Conservation (phyloP, 768 basidiomycete species). For the Naematelia aurantialba region DNA sequence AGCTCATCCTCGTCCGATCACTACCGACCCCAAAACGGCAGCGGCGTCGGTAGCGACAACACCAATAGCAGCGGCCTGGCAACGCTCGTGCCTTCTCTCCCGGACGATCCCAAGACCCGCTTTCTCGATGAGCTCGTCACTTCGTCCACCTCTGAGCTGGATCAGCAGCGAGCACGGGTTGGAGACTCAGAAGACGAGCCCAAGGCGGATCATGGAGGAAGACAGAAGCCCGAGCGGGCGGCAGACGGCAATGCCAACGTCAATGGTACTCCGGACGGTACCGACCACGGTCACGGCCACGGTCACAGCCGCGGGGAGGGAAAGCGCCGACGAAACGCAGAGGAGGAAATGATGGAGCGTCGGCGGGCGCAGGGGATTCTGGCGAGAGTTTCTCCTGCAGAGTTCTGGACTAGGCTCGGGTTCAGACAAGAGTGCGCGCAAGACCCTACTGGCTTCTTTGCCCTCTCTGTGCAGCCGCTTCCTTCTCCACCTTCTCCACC, state of each 20-base stretch:
- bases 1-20: constrained; percentile 7
- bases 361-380: constrained; percentile 54
- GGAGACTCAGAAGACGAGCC: constrained; percentile 35
- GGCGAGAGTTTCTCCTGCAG: constrained; percentile 59
- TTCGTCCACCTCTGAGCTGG: neutral
- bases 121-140: constrained; percentile 83
- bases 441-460: constrained; percentile 91
- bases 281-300: too few species aligned
- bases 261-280: too few species aligned
- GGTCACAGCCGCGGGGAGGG: too few species aligned
- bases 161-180: constrained; percentile 45
- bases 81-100: constrained; percentile 77
- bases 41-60: too few species aligned
- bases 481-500: neutral
- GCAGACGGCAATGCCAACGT: too few species aligned
- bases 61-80: constrained; percentile 60
- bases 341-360: constrained; percentile 11
- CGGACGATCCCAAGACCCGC: constrained; percentile 94
- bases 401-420: constrained; percentile 97
- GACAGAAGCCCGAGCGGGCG: too few species aligned
- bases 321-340: too few species aligned
- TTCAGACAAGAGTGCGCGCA: constrained; percentile 86
- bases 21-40: constrained; percentile 8
- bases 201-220: too few species aligned
- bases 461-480: constrained; percentile 49